Percentiles rank a stretch among this genome's conserved stretches.
phyloP scores from a whole-genome alignment of 2,329 filamentous ascomycete genomes.

The Claviceps quebecensis region DNA sequence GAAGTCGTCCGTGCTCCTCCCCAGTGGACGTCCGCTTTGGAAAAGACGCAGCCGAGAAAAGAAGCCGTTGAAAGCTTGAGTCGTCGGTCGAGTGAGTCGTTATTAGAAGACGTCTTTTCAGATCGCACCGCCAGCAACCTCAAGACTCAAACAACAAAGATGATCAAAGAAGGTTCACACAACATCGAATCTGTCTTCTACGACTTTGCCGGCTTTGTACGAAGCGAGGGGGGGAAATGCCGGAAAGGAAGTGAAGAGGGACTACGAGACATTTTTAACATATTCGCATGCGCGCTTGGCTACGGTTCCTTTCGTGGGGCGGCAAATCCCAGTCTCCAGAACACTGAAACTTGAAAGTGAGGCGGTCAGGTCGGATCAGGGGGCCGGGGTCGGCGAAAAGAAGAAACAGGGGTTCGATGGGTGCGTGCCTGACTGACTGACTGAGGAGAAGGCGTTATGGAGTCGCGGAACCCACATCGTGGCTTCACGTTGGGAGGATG shows the following conservation, averaged over 20 bases:
- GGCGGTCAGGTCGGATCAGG: neutral
- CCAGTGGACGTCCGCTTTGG: too few species aligned
- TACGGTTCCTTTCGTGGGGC: neutral
- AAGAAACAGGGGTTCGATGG: neutral
- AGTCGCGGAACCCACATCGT: slow-evolving; percentile 6
- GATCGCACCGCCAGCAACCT: too few species aligned
- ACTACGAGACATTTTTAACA: neutral
- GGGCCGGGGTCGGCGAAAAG: slow-evolving; percentile 3
- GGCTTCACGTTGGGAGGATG: slow-evolving; percentile 5
- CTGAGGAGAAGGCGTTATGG: slow-evolving; percentile 1
- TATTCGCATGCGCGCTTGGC: neutral
- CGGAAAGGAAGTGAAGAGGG: neutral
- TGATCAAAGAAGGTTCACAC: too few species aligned
- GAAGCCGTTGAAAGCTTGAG: too few species aligned
- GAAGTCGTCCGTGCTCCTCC: too few species aligned
- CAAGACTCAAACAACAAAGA: too few species aligned
- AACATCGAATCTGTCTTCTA: too few species aligned
- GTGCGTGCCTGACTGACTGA: neutral
- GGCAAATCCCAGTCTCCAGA: slow-evolving; percentile 1
- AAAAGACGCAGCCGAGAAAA: too few species aligned
- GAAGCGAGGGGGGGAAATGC: too few species aligned
- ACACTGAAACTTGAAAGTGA: neutral
- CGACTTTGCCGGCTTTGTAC: too few species aligned
- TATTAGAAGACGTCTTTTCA: too few species aligned
- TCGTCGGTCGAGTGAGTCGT: too few species aligned